phyloP scores from a whole-genome alignment of 1,284 basidiomycete genomes.

The Trametes pubescens region DNA sequence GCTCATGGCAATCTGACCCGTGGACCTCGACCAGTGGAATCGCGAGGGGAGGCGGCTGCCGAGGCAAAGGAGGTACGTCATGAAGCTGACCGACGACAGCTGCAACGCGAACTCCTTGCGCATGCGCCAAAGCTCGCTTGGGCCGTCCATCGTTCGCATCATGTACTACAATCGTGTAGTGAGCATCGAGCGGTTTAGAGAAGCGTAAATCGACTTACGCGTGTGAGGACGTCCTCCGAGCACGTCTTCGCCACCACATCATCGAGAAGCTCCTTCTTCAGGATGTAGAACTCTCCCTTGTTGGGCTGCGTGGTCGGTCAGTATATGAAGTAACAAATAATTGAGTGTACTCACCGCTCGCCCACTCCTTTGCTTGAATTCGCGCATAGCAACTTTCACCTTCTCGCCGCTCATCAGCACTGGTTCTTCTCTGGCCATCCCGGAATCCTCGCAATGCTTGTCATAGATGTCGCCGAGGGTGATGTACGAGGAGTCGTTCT shows the following conservation, averaged over 20 bases:
- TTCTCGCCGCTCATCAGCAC: constrained; percentile 87
- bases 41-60: constrained; percentile 86
- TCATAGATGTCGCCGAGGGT: constrained; percentile 96
- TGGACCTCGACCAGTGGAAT: constrained; percentile 90
- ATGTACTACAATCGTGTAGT: constrained; percentile 74
- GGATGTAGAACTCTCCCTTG: constrained; percentile 74
- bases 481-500: constrained; percentile 92
- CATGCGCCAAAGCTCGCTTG: constrained; percentile 95
- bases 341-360: constrained; percentile 9
- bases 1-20: constrained; percentile 90
- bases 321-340: not conserved
- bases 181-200: not conserved
- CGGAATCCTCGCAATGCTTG: constrained; percentile 80
- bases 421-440: constrained; percentile 90
- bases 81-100: constrained; percentile 89
- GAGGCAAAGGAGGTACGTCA: constrained; percentile 91
- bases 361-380: constrained; percentile 59
- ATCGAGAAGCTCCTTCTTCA: constrained; percentile 91
- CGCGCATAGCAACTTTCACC: constrained; percentile 72
- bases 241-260: constrained; percentile 92
- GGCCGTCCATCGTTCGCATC: constrained; percentile 84
- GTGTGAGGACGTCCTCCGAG: constrained; percentile 88
- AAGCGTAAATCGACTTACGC: constrained; percentile 58
- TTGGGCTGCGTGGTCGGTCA: constrained; percentile 51
- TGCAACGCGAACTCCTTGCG: constrained; percentile 97